Percentiles rank a stretch among this genome's conserved stretches.
Conservation (phyloP, 2,329 filamentous ascomycete genomes). For the Arthrobotrys sinensis region DNA sequence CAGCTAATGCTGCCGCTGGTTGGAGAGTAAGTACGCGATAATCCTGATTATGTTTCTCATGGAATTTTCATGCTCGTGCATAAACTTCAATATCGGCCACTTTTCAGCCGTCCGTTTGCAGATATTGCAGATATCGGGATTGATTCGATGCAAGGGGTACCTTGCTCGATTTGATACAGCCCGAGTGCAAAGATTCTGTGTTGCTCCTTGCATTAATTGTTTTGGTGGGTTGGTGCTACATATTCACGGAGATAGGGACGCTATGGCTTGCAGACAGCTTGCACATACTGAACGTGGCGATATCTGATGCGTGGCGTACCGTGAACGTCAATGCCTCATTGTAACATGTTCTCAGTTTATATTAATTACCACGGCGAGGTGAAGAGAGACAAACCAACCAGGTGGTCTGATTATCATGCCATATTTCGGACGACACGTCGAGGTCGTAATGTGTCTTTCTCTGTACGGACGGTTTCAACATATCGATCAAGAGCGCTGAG, state of each 20-base stretch:
- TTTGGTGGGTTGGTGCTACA: not conserved
- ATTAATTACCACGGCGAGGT: not conserved
- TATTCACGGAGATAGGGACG: not conserved
- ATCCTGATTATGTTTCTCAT: not conserved
- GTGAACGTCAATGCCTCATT: not conserved
- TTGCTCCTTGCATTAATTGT: constrained; percentile 8
- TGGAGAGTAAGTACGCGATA: constrained; percentile 71
- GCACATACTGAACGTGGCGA: constrained; percentile 13
- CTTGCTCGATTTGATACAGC: constrained; percentile 15
- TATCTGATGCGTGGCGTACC: constrained; percentile 18
- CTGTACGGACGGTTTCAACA: constrained; percentile 1
- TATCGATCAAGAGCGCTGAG: not conserved
- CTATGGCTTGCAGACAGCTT: not conserved
- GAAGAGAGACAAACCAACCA: not conserved
- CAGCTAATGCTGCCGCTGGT: constrained; percentile 85
- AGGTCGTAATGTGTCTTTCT: not conserved
- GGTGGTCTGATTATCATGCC: constrained; percentile 28
- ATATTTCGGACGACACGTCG: constrained; percentile 16
- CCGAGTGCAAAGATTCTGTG: not conserved
- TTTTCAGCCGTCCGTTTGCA: constrained; percentile 10
- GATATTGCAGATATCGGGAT: constrained; percentile 1
- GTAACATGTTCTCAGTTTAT: not conserved
- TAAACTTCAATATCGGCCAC: not conserved
- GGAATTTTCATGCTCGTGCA: not conserved
- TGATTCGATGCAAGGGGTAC: constrained; percentile 18